These are phyloP conservation scores for Picea abies DNA, from an alignment of 83 land plant genomes.

Conservation along the genomic window DNA sequence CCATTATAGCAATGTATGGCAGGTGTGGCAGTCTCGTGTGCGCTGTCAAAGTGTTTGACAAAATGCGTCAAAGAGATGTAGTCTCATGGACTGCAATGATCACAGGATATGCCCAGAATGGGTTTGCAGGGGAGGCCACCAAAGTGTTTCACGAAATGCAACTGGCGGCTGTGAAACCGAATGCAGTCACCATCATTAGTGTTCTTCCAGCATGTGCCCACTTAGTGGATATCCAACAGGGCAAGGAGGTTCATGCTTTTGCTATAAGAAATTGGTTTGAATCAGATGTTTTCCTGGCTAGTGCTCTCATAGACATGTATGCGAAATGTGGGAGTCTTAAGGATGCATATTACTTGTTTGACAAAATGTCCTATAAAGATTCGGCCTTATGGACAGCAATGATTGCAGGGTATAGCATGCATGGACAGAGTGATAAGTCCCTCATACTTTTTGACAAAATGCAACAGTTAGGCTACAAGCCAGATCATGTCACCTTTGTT, in stretches of 20 bases:
- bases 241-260: constrained; percentile 15
- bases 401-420: constrained; percentile 18
- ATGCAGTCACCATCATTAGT: constrained; percentile 11
- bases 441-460: background rate
- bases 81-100: constrained; percentile 26
- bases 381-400: constrained; percentile 25
- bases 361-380: background rate
- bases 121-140: constrained; percentile 8
- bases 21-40: constrained; percentile 12
- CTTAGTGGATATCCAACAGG: background rate
- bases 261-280: constrained; percentile 13
- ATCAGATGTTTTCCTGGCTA: constrained; percentile 8
- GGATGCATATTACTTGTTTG: background rate
- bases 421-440: constrained; percentile 10
- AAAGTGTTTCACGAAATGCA: constrained; percentile 23
- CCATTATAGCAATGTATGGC: constrained; percentile 26
- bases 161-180: constrained; percentile 15
- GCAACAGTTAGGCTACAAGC: background rate
- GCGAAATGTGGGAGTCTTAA: constrained; percentile 10
- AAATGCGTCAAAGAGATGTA: constrained; percentile 2
- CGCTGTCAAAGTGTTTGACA: constrained; percentile 11
- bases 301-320: constrained; percentile 16
- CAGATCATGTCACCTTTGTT: constrained; percentile 3
- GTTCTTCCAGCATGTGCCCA: constrained; percentile 21
- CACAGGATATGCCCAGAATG: constrained; percentile 21